Evolutionary conservation across 176 grass and related monocot genomes (phyloP).

Genomic region (Triticum timopheevii): DNA sequence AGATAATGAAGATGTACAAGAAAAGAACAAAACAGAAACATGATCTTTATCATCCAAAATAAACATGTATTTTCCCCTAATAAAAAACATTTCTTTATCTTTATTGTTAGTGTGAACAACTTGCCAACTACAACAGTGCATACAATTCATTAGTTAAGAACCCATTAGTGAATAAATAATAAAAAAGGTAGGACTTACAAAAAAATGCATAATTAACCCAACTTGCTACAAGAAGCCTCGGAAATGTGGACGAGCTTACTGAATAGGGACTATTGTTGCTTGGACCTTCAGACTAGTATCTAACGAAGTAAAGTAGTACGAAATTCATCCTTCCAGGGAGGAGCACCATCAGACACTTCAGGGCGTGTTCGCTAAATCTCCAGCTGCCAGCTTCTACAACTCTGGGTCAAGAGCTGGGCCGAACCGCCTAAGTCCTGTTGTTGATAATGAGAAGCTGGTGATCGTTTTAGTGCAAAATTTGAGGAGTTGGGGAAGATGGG

Average conservation of each 20-base stretch:
- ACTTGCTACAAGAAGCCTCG: not conserved
- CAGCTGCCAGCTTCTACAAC: no score
- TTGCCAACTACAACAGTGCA: not conserved
- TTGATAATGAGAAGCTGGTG: no score
- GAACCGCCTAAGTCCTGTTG: no score
- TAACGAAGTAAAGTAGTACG: not conserved
- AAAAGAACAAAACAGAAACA: not conserved
- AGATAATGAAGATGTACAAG: not conserved
- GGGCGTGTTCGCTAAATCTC: no score
- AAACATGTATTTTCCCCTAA: not conserved
- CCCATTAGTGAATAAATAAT: not conserved
- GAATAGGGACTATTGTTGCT: not conserved
- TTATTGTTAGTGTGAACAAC: not conserved
- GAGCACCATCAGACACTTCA: not conserved
- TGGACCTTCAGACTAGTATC: not conserved
- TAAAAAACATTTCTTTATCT: not conserved
- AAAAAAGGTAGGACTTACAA: not conserved
- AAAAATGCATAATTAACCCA: not conserved
- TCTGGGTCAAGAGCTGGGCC: no score
- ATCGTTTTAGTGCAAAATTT: no score
- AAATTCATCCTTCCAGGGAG: not conserved
- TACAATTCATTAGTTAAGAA: not conserved
- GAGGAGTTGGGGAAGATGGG: no score
- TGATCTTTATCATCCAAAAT: not conserved
- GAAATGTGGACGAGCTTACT: not conserved